Evolutionary conservation across 139 green algal species (phyloP).

Genomic region (Tetradesmus obliquus): DNA sequence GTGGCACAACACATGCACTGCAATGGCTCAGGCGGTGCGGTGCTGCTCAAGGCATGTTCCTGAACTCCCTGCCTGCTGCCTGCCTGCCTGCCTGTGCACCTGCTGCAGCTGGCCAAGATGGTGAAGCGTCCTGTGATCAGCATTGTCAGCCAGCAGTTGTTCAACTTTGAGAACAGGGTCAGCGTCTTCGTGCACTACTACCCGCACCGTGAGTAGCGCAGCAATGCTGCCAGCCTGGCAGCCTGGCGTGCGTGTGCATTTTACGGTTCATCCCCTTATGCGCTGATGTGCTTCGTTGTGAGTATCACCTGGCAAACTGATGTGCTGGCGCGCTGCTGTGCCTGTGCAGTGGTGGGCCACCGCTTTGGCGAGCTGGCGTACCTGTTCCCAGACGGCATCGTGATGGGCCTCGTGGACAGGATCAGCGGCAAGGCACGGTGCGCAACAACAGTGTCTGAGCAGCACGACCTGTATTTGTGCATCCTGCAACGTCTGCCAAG

Average conservation of each 20-base stretch:
- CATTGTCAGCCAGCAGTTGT: conserved; percentile 62
- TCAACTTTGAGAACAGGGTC: conserved; percentile 64
- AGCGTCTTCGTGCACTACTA: conserved; percentile 54
- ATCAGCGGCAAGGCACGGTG: conserved; percentile 34
- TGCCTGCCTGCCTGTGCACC: background rate
- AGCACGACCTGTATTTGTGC: too few relatives aligned
- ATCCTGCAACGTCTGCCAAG: too few relatives aligned
- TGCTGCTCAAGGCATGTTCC: background rate
- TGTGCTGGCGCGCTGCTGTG: background rate
- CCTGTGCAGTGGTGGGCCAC: background rate
- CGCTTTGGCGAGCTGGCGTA: conserved; percentile 38
- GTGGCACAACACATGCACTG: background rate
- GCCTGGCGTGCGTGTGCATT: background rate
- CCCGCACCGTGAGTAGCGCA: conserved; percentile 33
- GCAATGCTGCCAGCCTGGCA: background rate
- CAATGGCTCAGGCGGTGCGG: background rate
- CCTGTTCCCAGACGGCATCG: conserved; percentile 46
- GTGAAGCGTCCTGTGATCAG: conserved; percentile 58
- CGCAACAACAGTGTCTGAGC: background rate
- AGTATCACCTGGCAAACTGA: background rate
- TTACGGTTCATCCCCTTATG: background rate
- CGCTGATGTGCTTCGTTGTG: too few relatives aligned
- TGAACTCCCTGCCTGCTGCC: background rate
- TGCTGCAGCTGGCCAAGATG: conserved; percentile 59
- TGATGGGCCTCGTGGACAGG: conserved; percentile 36